Evolutionary conservation across 495 filamentous ascomycete genomes (phyloP).

Genomic region (Daldinia vernicosa): DNA sequence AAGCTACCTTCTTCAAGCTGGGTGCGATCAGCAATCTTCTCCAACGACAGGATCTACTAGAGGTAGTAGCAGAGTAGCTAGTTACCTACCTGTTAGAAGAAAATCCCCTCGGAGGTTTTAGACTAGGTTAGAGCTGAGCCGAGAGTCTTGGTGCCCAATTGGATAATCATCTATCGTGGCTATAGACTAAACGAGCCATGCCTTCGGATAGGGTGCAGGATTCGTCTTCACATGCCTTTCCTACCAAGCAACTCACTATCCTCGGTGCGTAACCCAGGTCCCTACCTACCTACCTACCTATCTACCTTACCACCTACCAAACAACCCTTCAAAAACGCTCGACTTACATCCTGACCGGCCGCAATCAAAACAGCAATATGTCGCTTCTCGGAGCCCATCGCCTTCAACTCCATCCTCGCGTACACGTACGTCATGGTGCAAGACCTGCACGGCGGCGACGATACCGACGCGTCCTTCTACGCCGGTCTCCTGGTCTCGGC

Average conservation of each 20-base stretch:
- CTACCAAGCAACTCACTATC: constrained; percentile 46
- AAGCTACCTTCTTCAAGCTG: constrained; percentile 23
- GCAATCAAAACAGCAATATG: constrained; percentile 70
- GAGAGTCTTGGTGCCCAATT: not conserved
- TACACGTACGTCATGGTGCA: constrained; percentile 94
- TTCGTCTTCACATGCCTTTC: constrained; percentile 40
- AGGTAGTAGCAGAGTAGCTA: constrained; percentile 17
- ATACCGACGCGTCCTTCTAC: constrained; percentile 79
- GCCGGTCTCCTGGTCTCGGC: constrained; percentile 89
- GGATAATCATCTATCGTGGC: not conserved
- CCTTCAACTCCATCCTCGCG: constrained; percentile 96
- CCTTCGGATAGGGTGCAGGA: constrained; percentile 34
- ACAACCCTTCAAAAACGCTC: not conserved
- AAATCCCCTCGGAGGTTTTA: not conserved
- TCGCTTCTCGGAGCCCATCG: constrained; percentile 92
- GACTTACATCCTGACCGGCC: not conserved
- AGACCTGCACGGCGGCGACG: constrained; percentile 74
- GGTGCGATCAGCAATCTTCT: constrained; percentile 37
- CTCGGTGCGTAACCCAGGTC: constrained; percentile 40
- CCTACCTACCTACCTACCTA: not conserved
- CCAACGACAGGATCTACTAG: constrained; percentile 24
- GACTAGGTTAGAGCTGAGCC: not conserved
- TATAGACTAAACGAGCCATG: constrained; percentile 9
- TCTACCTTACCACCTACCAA: not conserved
- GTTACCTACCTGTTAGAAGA: too few species aligned